Conservation (phyloP, 106 monocot genomes). For the Dendrobium chrysotoxum region DNA sequence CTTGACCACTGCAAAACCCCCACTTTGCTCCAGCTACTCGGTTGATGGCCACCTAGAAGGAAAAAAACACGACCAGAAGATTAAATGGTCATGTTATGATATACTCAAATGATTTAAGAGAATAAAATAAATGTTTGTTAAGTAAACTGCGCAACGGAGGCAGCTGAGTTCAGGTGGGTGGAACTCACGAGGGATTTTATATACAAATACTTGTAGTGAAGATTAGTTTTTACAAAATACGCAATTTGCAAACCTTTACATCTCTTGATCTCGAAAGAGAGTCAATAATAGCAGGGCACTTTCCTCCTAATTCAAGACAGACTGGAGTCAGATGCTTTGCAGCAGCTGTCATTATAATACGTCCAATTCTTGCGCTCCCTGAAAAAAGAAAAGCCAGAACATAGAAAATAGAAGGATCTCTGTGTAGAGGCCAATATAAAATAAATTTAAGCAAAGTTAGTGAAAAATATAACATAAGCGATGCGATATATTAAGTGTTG, state of each 20-base stretch:
- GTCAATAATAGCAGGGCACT: constrained; percentile 82
- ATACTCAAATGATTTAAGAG: neutral
- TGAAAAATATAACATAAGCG: too few relatives aligned
- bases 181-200: neutral
- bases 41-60: constrained; percentile 23
- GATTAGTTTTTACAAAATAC: neutral
- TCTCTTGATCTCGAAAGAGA: constrained; percentile 29
- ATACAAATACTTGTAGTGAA: neutral
- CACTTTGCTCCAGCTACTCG: constrained; percentile 65
- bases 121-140: too few relatives aligned
- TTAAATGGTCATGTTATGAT: neutral
- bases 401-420: neutral
- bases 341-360: constrained; percentile 66
- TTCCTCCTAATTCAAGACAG: constrained; percentile 77
- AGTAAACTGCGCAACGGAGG: too few relatives aligned
- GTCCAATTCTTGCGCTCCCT: constrained; percentile 56
- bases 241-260: constrained; percentile 26
- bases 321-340: constrained; percentile 88
- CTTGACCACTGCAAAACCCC: constrained; percentile 66
- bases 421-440: neutral
- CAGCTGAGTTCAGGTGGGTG: too few relatives aligned
- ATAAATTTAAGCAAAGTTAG: too few relatives aligned
- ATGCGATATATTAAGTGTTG: too few relatives aligned
- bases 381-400: neutral
- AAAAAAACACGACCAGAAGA: neutral